These are phyloP conservation scores for Pluteus cervinus DNA, from an alignment of 768 basidiomycete species.

Conservation along the genomic window DNA sequence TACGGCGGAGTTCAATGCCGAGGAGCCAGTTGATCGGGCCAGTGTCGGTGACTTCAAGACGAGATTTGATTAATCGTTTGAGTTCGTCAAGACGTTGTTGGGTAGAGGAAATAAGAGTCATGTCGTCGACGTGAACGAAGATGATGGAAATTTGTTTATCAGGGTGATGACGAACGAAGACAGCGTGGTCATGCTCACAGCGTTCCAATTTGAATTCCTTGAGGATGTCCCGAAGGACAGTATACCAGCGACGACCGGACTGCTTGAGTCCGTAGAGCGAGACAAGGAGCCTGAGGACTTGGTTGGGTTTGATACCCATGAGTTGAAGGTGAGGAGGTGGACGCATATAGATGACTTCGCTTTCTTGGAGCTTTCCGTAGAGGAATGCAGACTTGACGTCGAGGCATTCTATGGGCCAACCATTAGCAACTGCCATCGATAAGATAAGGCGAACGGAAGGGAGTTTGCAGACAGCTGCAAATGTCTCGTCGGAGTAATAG, in stretches of 20 bases:
- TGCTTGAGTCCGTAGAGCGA: not conserved
- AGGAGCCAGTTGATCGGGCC: constrained; percentile 17
- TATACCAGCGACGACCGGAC: constrained; percentile 3
- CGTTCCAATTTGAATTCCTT: not conserved
- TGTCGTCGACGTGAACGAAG: not conserved
- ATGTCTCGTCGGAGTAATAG: not conserved
- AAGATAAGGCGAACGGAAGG: not conserved
- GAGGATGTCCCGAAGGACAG: not conserved
- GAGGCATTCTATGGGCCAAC: constrained; percentile 1
- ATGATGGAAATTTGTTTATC: not conserved
- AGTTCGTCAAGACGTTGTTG: constrained; percentile 13
- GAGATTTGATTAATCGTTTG: constrained; percentile 15
- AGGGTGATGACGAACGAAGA: not conserved
- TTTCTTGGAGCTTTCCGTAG: not conserved
- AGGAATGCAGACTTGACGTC: constrained; percentile 3
- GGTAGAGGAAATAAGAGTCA: no score
- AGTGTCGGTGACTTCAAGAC: constrained; percentile 20
- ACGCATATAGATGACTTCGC: not conserved
- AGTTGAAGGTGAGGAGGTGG: constrained; percentile 1
- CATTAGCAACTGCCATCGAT: not conserved
- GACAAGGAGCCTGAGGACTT: not conserved
- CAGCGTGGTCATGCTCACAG: not conserved
- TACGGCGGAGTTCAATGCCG: constrained; percentile 13
- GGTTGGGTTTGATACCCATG: not conserved
- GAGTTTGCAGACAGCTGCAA: not conserved